Evolutionary conservation across 1,284 basidiomycete genomes (phyloP), one percentile per base, ranked within the genome.

Genomic region (Schizophyllum commune): DNA sequence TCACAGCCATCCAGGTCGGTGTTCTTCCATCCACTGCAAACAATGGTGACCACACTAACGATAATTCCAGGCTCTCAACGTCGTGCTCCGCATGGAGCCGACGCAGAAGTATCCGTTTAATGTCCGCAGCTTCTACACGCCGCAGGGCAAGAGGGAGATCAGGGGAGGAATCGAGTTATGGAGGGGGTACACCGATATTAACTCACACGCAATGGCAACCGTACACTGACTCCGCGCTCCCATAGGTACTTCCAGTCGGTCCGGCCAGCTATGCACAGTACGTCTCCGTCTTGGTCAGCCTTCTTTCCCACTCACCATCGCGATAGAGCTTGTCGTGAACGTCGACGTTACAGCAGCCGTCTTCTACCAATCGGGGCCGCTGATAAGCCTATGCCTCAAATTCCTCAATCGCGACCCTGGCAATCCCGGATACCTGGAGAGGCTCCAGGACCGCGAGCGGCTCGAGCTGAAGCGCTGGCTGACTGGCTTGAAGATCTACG

Each of bases 261-360:
- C 27, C 79, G 89, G 13, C 89, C 89, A 8, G 8, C 39, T 17
- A 47, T 47, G 39, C 9, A 47, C 39, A 11, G 39, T 47, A 8
- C 2, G 39, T 47, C 17, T 47, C 2, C 39, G 3, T 47, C 4
- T 4, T 13, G 13, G 2, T 13, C 13, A 47, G 2, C 2, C 3
- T 47, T 47, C 3, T 47, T 3, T 8, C 17, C 4, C 17, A 17
- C 39, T 47, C 39, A 86, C 82, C 0, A 79, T 84, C 20, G 82
- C 83, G 1, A 47, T 5, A 47, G 77, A 77, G 17, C 83, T 91
- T 76, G 72, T 91, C 53, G 83, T 92, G 68, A 92, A 92, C 65
- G 80, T 92, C 63, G 90, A 92, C 65, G 89, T 91, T 61, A 84
- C 84, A 1, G 90, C 90, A 0, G 89, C 84, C 0, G 80, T 83